phyloP scores from a whole-genome alignment of 495 filamentous ascomycete species.

The Penicillium alfredii region DNA sequence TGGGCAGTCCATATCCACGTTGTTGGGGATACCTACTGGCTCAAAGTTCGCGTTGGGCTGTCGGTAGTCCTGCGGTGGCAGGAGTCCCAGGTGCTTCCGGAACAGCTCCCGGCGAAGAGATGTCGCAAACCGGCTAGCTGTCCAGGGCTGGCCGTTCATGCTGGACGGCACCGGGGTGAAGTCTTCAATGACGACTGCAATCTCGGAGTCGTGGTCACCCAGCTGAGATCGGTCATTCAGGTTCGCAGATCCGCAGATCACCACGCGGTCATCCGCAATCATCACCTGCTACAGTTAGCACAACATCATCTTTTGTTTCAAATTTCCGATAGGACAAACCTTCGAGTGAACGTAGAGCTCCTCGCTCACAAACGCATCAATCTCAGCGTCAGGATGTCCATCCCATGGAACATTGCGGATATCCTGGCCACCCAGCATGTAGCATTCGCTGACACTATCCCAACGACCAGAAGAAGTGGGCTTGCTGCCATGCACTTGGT shows the following conservation, averaged over 20 bases:
- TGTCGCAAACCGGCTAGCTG: constrained; percentile 72
- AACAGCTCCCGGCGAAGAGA: constrained; percentile 80
- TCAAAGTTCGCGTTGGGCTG: constrained; percentile 65
- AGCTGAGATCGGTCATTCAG: constrained; percentile 92
- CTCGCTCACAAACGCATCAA: constrained; percentile 86
- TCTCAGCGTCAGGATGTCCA: constrained; percentile 59
- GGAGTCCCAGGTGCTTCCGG: constrained; percentile 84
- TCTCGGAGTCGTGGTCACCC: constrained; percentile 78
- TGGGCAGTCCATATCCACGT: constrained; percentile 73
- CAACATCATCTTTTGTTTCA: no score
- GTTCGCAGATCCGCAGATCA: constrained; percentile 90
- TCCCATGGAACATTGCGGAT: constrained; percentile 78
- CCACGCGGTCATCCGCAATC: constrained; percentile 84
- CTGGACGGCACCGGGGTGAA: constrained; percentile 56
- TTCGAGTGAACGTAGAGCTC: constrained; percentile 94
- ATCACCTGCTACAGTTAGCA: no score
- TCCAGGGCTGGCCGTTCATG: constrained; percentile 68
- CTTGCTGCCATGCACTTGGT: constrained; percentile 29
- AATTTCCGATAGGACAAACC: constrained; percentile 35
- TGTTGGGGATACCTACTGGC: constrained; percentile 65
- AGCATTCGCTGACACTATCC: constrained; percentile 74
- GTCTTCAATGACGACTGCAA: constrained; percentile 78
- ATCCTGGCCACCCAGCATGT: constrained; percentile 76
- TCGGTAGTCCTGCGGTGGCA: constrained; percentile 64
- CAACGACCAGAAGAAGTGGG: constrained; percentile 44